Base-by-base conservation (phyloP, 768 basidiomycete genomes). In the Suillus subaureus region DNA sequence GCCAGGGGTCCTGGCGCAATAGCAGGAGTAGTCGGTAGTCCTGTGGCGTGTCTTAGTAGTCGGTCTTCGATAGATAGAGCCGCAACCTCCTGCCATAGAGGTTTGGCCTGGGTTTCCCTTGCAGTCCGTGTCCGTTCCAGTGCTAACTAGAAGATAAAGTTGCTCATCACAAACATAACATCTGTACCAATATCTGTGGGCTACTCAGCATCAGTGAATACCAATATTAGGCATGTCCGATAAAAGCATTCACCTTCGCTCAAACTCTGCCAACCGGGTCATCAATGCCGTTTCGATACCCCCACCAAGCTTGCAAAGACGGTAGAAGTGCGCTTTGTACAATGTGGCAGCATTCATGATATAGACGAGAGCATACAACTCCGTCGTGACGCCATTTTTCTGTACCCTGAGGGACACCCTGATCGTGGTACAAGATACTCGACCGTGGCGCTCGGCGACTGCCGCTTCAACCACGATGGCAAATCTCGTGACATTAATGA, bases 381-480 rank as follows among this genome's bases (percentile, higher is more conserved):
- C 33, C 26, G 15, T 23, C 35, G 35, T 6, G 39, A 61, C 1
- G 68, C 70, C 1, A 66, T 69, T 16, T 15, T 54, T 26, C 61
- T 72, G 58, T 64, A 55, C 31, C 68, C 64, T 4, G 62, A 64
- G 8, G 56, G 63, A 13, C 64, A 69, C 52, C 47, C 65, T 15
- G 31, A 43, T 37, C 61, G 63, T 37, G 60, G 45, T 13, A 26
- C n/a, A 23, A 61, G 23, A 15, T 56, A 67, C 45, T 62, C 73
- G 6, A 71, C 67, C 16, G 62, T 23, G 42, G 47, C 61, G 15
- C 65, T 72, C 18, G 18, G 23, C 4, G 8, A 28, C 23, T 49
- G n/a, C n/a, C 65, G 64, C 23, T 73, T 72, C 64, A 35, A 56
- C 15, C 62, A 66, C 45, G 39, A 33, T 28, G 58, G 66, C 33